A percentile compares a stretch with the other conserved stretches of the same genome.
Evolutionary conservation across 2,329 filamentous ascomycete genomes (phyloP).

Genomic region (Juglanconis sp.): DNA sequence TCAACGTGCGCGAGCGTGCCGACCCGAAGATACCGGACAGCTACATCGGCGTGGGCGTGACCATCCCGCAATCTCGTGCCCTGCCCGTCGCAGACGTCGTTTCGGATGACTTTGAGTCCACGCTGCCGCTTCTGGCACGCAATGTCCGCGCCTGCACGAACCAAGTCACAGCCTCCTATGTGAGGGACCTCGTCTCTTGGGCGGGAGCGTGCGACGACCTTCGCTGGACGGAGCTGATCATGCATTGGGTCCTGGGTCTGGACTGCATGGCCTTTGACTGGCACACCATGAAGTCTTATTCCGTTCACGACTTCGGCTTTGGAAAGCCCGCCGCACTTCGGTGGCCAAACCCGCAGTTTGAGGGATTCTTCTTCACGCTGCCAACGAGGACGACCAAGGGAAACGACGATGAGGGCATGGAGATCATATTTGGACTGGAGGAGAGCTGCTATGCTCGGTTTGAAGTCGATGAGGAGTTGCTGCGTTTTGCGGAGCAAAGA

Average conservation of each 20-base stretch:
- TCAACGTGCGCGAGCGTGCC: constrained; percentile 23
- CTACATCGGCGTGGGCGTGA: constrained; percentile 24
- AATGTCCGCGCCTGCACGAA: constrained; percentile 24
- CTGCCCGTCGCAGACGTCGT: constrained; percentile 18
- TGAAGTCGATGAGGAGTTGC: constrained; percentile 9
- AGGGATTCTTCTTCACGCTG: constrained; percentile 12
- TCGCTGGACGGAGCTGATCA: constrained; percentile 22
- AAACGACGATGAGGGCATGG: constrained; percentile 6
- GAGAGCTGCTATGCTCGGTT: constrained; percentile 9
- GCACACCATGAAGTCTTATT: constrained; percentile 24
- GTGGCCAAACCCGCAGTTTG: constrained; percentile 11
- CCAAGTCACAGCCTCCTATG: constrained; percentile 20
- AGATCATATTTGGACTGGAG: constrained; percentile 7
- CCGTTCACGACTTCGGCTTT: constrained; percentile 29
- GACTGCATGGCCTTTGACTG: constrained; percentile 26
- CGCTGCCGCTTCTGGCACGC: constrained; percentile 21
- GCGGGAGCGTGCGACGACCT: constrained; percentile 23
- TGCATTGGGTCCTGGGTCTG: constrained; percentile 25
- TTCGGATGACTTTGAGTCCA: background rate
- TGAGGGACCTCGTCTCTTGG: constrained; percentile 23
- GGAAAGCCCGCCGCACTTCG: constrained; percentile 20
- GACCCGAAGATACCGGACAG: constrained; percentile 23
- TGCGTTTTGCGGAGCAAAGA: constrained; percentile 10
- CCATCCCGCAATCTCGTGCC: constrained; percentile 18
- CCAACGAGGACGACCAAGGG: constrained; percentile 1